phyloP scores from a whole-genome alignment of 2,329 filamentous ascomycete species.

The Aureobasidium namibiae region DNA sequence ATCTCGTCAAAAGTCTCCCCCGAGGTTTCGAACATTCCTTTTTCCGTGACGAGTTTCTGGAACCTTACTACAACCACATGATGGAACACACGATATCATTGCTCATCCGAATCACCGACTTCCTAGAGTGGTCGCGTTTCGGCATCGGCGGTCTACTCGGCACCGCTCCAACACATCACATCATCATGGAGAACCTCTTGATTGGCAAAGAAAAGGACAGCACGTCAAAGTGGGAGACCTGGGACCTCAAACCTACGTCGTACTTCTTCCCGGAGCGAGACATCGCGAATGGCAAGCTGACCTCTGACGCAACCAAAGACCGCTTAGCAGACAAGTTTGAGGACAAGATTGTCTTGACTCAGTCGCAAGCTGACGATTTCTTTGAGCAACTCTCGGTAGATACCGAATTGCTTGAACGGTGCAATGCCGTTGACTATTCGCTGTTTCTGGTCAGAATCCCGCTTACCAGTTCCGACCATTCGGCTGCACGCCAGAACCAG shows the following conservation, averaged over 20 bases:
- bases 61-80: constrained; percentile 59
- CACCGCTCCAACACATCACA: constrained; percentile 59
- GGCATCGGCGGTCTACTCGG: constrained; percentile 55
- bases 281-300: constrained; percentile 54
- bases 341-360: constrained; percentile 53
- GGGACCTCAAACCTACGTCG: constrained; percentile 64
- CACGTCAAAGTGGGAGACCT: constrained; percentile 55
- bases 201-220: constrained; percentile 46
- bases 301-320: constrained; percentile 56
- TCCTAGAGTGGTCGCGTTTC: constrained; percentile 48
- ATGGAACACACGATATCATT: constrained; percentile 50
- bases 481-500: constrained; percentile 19
- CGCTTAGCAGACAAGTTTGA: constrained; percentile 60
- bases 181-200: constrained; percentile 70
- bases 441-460: constrained; percentile 60
- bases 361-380: constrained; percentile 49
- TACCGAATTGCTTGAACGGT: constrained; percentile 52
- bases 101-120: constrained; percentile 63
- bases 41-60: constrained; percentile 58
- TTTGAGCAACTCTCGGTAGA: constrained; percentile 50
- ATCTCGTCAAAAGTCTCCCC: constrained; percentile 63
- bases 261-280: constrained; percentile 73
- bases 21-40: constrained; percentile 62
- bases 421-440: constrained; percentile 67
- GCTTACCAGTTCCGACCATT: not conserved